Percentiles rank a stretch among this genome's conserved stretches.
Conservation (phyloP, 108 stramenopile genomes). For the Ochromonas danica region DNA sequence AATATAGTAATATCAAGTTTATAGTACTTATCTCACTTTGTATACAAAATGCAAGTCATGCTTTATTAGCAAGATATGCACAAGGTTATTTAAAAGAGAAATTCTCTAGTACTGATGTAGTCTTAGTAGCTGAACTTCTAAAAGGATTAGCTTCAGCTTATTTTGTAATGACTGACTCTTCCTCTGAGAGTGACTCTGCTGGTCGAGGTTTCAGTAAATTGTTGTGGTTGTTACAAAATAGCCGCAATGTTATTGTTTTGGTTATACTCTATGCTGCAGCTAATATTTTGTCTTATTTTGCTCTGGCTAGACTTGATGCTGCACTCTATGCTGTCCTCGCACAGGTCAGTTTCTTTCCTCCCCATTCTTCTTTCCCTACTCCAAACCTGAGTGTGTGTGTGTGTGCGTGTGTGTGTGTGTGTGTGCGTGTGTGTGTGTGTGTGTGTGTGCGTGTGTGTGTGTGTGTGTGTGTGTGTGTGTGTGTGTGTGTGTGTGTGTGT, state of each 20-base stretch:
- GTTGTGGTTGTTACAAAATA: conserved; percentile 60
- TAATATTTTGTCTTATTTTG: conserved; percentile 81
- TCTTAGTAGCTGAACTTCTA: conserved; percentile 28
- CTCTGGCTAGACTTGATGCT: conserved; percentile 79
- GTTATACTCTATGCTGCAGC: conserved; percentile 79
- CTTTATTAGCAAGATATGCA: conserved; percentile 75
- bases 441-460: not conserved
- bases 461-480: not conserved
- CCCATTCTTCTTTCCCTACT: conserved; percentile 66
- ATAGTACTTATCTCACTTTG: conserved; percentile 40
- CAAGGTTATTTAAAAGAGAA: conserved; percentile 49
- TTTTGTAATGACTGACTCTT: not conserved
- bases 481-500: not conserved
- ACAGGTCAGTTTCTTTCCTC: conserved; percentile 87
- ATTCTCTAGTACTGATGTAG: conserved; percentile 28
- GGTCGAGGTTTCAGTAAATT: conserved; percentile 20
- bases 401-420: too few species aligned
- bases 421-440: not conserved
- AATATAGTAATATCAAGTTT: conserved; percentile 33
- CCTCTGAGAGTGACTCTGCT: not conserved
- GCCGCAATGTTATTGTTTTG: conserved; percentile 74
- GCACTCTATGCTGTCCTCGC: conserved; percentile 69
- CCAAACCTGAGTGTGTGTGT: too few species aligned
- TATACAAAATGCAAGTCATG: conserved; percentile 64
- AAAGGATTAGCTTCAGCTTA: conserved; percentile 19